Base-by-base conservation (phyloP, 805 yeast species). In the Maudiozyma barnettii region DNA sequence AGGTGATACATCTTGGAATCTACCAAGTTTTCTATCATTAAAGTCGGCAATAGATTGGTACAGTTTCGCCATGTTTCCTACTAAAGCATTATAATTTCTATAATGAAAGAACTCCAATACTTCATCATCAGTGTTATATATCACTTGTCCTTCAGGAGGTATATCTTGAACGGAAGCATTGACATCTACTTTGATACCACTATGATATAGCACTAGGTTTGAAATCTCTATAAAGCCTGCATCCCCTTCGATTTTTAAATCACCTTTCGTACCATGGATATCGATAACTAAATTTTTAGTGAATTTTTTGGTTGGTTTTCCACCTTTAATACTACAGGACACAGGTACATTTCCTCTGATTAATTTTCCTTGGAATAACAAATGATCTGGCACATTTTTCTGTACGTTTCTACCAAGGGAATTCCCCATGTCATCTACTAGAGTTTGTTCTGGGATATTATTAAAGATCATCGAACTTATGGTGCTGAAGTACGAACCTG, bases 221-320 rank as follows among this genome's bases (percentile, higher is more conserved):
- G 58, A 55, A 26, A 52, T 52, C 30, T 55, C 57, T n/a, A 52
- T 48, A 38, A 54, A 55, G 9, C 59, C 58, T 14, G 59, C 57
- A 45, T 55, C 55, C 18, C 59, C 58, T 43, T 56, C 59, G 8
- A 56, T 44, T 44, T 55, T 54, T 29, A 56, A 31, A 43, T 55
- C 59, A 29, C 59, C 60, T 45, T 48, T 52, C 5, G 60, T 54
- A 21, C 58, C 59, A 46, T 56, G 57, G 8, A 52, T 51, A 47
- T 53, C 58, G 21, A 56, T 52, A 8, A 56, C 56, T 26, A 56
- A 41, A 45, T 55, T 56, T 41, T 56, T 54, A 33, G 56, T 51
- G 33, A 54, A 54, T 43, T 51, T 54, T 19, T 55, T 56, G 4
- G 51, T 54, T 0, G 59, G 57, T 16, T 50, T 55, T 5, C 59